A percentile compares a stretch with the other conserved stretches of the same genome.
Conservation (phyloP, 1,284 basidiomycete genomes). For the Cryptococcus sp. region DNA sequence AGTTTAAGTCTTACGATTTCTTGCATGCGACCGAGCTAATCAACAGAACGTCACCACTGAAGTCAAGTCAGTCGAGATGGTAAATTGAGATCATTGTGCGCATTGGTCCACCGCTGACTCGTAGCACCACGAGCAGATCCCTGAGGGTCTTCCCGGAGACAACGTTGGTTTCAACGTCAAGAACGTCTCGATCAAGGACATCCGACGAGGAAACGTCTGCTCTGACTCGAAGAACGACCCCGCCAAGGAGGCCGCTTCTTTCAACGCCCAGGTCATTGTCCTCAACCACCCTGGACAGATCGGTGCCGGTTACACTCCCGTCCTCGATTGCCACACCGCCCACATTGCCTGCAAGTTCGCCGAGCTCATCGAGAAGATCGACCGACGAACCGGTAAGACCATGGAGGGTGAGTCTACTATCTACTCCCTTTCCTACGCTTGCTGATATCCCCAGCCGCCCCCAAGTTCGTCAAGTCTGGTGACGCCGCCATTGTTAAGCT, state of each 20-base stretch:
- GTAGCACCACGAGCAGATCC: slow-evolving; percentile 58
- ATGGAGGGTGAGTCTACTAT: too few relatives aligned
- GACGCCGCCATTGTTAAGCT: slow-evolving; percentile 92
- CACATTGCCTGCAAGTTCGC: slow-evolving; percentile 99
- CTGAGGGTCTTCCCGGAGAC: slow-evolving; percentile 93
- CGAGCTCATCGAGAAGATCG: slow-evolving; percentile 97
- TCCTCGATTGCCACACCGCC: slow-evolving; percentile 98
- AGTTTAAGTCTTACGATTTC: too few relatives aligned
- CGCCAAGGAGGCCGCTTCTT: slow-evolving; percentile 97
- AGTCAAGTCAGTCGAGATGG: slow-evolving; percentile 99
- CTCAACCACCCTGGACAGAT: slow-evolving; percentile 99
- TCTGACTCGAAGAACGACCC: slow-evolving; percentile 99
- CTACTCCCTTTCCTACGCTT: too few relatives aligned
- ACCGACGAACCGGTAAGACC: slow-evolving; percentile 61
- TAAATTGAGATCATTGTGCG: too few relatives aligned
- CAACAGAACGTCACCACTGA: slow-evolving; percentile 99
- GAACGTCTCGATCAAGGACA: slow-evolving; percentile 88
- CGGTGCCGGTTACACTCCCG: slow-evolving; percentile 74
- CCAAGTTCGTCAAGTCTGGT: slow-evolving; percentile 93
- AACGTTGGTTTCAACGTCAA: slow-evolving; percentile 61
- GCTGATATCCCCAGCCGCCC: too few relatives aligned
- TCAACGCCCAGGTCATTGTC: slow-evolving; percentile 99
- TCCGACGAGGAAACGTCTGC: slow-evolving; percentile 98
- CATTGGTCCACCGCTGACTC: too few relatives aligned
- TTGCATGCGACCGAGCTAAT: too few relatives aligned